Evolutionary conservation across 495 filamentous ascomycete genomes (phyloP).

Genomic region (Xylaria nigripes): DNA sequence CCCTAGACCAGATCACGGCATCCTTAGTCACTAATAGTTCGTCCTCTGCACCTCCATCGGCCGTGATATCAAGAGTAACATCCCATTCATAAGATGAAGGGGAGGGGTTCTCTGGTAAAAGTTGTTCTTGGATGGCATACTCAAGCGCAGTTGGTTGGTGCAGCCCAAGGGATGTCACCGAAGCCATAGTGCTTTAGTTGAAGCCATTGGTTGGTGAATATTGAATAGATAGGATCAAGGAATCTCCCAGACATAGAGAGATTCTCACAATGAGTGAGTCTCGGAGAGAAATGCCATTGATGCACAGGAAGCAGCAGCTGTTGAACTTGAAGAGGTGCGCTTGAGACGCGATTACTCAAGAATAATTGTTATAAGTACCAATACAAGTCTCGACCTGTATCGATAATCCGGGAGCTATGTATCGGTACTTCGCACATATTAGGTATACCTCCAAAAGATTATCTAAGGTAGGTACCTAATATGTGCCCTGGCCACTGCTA

Average conservation of each 20-base stretch:
- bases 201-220: conserved; percentile 10
- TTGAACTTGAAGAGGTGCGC: not conserved
- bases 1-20: conserved; percentile 87
- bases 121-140: conserved; percentile 73
- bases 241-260: not conserved
- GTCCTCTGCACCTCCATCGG: conserved; percentile 52
- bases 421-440: no score
- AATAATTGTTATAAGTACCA: not conserved
- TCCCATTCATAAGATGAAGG: conserved; percentile 67
- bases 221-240: not conserved
- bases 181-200: conserved; percentile 55
- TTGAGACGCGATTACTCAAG: not conserved
- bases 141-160: conserved; percentile 76
- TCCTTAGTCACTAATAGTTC: conserved; percentile 77
- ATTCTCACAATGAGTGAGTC: not conserved
- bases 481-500: no score
- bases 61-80: conserved; percentile 38
- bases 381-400: no score
- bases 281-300: not conserved
- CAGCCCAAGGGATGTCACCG: conserved; percentile 77
- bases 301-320: not conserved
- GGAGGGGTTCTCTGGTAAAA: conserved; percentile 62
- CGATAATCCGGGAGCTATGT: no score
- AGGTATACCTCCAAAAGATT: no score
- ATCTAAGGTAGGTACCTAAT: no score